Base-by-base conservation (phyloP, 257 asterid species). In the Gardenia jasminoides region DNA sequence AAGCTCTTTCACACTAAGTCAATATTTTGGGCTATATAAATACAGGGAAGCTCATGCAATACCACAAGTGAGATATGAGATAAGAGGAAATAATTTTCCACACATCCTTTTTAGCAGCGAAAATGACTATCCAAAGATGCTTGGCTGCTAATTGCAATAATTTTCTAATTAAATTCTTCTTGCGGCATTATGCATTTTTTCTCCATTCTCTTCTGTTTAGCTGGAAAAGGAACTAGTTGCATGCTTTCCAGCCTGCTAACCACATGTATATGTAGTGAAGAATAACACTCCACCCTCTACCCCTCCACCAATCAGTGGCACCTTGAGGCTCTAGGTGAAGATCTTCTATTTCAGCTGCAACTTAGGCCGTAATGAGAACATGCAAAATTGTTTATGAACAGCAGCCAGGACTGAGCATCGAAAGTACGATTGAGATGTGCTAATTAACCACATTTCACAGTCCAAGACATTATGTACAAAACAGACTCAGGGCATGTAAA, bases 381-480 rank as follows among this genome's bases (percentile, higher is more conserved):
- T 62, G 62, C 41, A 47, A 26, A 76, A 61, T 33, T 62, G 9
- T 61, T 43, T 26, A 43, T 3, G 16, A 62, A 62, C 67, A 44
- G 72, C 71, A 44, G 0, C 9, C 50, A 64, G 33, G 72, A 48
- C 61, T 15, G 46, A 28, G 77, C 7, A 61, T 43, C 31, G 70
- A 17, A 33, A 31, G 15, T 19, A 6, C 8, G 44, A n/a, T 41
- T 12, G 68, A 5, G 9, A 64, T 64, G 67, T 10, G 7, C 26
- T n/a, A 24, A n/a, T 9, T 62, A 5, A 46, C 7, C n/a, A 43
- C 50, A 70, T 64, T 61, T 47, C 78, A n/a, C 54, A 64, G 67
- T n/a, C 76, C 50, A 66, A 52, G 75, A n/a, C 61, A 31, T 33
- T 74, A 80, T 66, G 13, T 74, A 80, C 83, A 80, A 62, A 64